phyloP scores from a whole-genome alignment of 2,329 filamentous ascomycete genomes.

The Ascochyta fabae region DNA sequence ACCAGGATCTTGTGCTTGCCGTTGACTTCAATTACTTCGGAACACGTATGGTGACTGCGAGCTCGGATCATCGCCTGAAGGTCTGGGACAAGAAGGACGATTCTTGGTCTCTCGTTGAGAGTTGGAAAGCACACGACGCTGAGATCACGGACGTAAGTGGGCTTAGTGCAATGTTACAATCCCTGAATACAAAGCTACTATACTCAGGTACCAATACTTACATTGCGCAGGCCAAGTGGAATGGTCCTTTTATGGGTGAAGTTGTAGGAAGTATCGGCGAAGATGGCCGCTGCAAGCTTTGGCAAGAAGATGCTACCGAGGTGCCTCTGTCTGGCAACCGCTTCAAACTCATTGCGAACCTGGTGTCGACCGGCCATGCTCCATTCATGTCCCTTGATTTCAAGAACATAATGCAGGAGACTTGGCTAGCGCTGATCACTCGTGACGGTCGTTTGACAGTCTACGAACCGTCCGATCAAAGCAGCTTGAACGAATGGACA shows the following conservation, averaged over 20 bases:
- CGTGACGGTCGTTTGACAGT: constrained; percentile 81
- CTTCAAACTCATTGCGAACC: constrained; percentile 74
- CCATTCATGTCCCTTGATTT: constrained; percentile 82
- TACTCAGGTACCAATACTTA: constrained; percentile 23
- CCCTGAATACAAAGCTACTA: neutral
- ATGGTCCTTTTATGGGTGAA: constrained; percentile 86
- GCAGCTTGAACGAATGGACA: constrained; percentile 78
- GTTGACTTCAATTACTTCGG: constrained; percentile 92
- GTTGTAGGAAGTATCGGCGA: constrained; percentile 87
- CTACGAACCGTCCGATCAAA: constrained; percentile 84
- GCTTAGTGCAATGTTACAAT: constrained; percentile 10
- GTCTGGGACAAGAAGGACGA: constrained; percentile 84
- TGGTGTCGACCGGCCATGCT: constrained; percentile 70
- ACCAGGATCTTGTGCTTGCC: constrained; percentile 81
- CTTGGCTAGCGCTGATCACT: constrained; percentile 83
- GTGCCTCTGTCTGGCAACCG: constrained; percentile 75
- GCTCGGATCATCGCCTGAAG: constrained; percentile 89
- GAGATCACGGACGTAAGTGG: constrained; percentile 80
- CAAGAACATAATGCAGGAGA: constrained; percentile 82
- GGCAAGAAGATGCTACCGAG: constrained; percentile 88
- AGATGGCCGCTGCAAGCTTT: constrained; percentile 88
- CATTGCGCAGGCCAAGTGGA: constrained; percentile 79
- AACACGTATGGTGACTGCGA: constrained; percentile 87
- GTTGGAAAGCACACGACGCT: constrained; percentile 87
- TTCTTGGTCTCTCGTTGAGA: constrained; percentile 82